Conservation (phyloP, 805 yeast species). For the Cyberlindnera galapagoensis region DNA sequence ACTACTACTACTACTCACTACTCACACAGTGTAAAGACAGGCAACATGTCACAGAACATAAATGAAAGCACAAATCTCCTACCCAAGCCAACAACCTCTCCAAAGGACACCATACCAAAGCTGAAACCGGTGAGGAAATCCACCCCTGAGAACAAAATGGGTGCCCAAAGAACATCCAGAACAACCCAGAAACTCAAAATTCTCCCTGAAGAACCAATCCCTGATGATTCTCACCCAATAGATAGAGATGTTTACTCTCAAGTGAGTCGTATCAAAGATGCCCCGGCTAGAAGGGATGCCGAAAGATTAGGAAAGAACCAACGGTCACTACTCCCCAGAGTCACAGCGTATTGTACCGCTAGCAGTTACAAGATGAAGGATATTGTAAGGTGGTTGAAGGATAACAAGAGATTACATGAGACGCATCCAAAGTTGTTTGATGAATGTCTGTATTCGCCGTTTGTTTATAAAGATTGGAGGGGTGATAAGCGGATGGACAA, state of each 20-base stretch:
- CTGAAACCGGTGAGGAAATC: conserved; percentile 4
- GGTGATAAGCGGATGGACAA: conserved; percentile 38
- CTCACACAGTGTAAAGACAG: no score
- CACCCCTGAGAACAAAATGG: conserved; percentile 36
- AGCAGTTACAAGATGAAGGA: conserved; percentile 89
- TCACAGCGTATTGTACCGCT: conserved; percentile 94
- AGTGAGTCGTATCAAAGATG: conserved; percentile 74
- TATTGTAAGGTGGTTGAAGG: conserved; percentile 76
- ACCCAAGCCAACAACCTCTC: conserved; percentile 1
- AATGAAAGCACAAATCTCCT: no score
- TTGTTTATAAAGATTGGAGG: conserved; percentile 74
- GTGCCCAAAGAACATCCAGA: conserved; percentile 69
- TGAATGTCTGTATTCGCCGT: conserved; percentile 92
- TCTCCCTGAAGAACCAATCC: conserved; percentile 52
- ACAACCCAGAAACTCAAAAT: conserved; percentile 68
- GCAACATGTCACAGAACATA: no score
- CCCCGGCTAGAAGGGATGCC: conserved; percentile 89
- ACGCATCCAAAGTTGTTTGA: conserved; percentile 86
- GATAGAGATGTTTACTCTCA: conserved; percentile 69
- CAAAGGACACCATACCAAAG: not conserved
- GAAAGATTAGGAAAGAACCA: conserved; percentile 77
- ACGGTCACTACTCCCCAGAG: conserved; percentile 81
- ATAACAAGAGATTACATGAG: conserved; percentile 63
- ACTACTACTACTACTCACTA: no score
- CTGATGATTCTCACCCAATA: conserved; percentile 17